These are phyloP conservation scores for Blastocystis hominis DNA, from an alignment of 352 stramenopile species.

Conservation along the genomic window DNA sequence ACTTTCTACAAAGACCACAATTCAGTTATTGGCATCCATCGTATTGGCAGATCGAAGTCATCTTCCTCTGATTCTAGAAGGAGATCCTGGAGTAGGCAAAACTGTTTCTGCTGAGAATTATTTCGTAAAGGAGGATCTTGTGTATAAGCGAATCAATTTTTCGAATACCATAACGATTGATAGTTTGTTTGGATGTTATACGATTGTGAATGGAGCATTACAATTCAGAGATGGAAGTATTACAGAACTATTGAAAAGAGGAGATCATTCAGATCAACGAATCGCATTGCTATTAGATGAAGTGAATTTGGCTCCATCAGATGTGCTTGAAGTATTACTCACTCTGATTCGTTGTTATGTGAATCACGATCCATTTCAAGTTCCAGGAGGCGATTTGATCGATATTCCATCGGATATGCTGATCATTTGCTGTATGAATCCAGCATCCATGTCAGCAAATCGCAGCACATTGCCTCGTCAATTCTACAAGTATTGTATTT, in stretches of 20 bases:
- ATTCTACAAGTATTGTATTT: slow-evolving; percentile 5
- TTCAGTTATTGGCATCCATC: neutral
- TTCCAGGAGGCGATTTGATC: slow-evolving; percentile 5
- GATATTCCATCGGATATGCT: neutral
- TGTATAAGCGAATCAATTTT: slow-evolving; percentile 13
- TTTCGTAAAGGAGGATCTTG: neutral
- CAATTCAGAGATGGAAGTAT: slow-evolving; percentile 1
- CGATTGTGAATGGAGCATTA: neutral
- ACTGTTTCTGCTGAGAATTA: neutral
- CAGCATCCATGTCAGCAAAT: slow-evolving; percentile 26
- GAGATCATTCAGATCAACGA: neutral
- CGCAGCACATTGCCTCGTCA: slow-evolving; percentile 6
- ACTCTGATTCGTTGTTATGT: neutral
- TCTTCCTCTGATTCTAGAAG: neutral
- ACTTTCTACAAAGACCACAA: neutral
- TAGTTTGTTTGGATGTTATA: slow-evolving; percentile 9
- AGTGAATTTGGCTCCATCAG: slow-evolving; percentile 39
- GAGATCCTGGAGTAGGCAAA: neutral
- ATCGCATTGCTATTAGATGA: slow-evolving; percentile 12
- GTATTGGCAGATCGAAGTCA: neutral
- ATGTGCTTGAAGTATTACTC: slow-evolving; percentile 23
- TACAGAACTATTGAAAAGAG: neutral
- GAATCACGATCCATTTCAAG: neutral
- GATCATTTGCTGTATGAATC: slow-evolving; percentile 41
- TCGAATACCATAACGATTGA: slow-evolving; percentile 28